Evolutionary conservation across 2,329 filamentous ascomycete genomes (phyloP).

Genomic region (Nannizzia gypsea): DNA sequence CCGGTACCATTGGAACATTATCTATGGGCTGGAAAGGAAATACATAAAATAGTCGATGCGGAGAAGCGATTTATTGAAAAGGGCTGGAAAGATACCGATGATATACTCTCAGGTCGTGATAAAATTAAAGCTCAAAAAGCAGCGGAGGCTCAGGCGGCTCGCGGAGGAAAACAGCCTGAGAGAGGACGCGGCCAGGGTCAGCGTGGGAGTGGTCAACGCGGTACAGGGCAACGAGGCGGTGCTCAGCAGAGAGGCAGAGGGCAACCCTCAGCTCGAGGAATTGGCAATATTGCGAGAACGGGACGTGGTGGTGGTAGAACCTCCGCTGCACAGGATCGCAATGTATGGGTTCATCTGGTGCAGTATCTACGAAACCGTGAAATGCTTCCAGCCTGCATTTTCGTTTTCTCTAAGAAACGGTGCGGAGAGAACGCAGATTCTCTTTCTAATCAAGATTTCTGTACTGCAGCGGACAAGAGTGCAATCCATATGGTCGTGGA

Average conservation of each 20-base stretch:
- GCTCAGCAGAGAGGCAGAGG: constrained; percentile 45
- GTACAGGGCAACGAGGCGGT: constrained; percentile 36
- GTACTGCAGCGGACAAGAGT: constrained; percentile 86
- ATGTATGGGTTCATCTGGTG: constrained; percentile 90
- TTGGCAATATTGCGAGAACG: constrained; percentile 79
- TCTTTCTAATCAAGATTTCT: constrained; percentile 88
- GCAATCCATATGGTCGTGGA: constrained; percentile 96
- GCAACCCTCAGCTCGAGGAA: constrained; percentile 45
- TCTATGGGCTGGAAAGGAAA: constrained; percentile 84
- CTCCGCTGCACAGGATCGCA: constrained; percentile 86
- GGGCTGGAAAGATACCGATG: constrained; percentile 90
- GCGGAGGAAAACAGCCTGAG: constrained; percentile 40
- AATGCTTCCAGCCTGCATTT: constrained; percentile 85
- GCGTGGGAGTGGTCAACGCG: constrained; percentile 17
- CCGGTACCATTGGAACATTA: constrained; percentile 94
- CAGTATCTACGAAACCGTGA: constrained; percentile 79
- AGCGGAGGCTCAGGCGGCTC: constrained; percentile 41
- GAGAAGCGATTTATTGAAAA: constrained; percentile 85
- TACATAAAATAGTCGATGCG: constrained; percentile 86
- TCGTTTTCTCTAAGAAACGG: constrained; percentile 95
- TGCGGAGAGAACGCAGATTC: constrained; percentile 97
- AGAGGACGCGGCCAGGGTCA: constrained; percentile 14
- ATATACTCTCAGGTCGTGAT: constrained; percentile 67
- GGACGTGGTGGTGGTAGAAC: constrained; percentile 77
- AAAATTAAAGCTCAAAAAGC: constrained; percentile 49